Evolutionary conservation across 2,329 filamentous ascomycete species (phyloP).

Genomic region (Chaetoscypha palmicola): DNA sequence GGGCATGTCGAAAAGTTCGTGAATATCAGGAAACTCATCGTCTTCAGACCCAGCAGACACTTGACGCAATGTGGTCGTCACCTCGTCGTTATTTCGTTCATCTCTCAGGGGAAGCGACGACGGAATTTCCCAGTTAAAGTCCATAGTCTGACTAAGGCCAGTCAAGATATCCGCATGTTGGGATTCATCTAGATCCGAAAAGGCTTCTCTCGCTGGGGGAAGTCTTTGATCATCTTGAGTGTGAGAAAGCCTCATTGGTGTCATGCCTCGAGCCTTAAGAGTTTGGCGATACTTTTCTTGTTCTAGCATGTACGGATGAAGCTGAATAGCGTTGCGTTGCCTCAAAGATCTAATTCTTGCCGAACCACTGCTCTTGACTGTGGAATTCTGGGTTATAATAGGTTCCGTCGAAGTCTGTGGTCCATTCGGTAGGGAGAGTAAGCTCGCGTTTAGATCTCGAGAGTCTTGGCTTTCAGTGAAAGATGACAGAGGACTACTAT

Average conservation of each 20-base stretch:
- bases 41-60: slow-evolving; percentile 14
- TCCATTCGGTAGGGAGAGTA: neutral
- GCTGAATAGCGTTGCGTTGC: slow-evolving; percentile 28
- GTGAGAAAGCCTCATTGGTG: slow-evolving; percentile 25
- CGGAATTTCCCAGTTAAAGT: slow-evolving; percentile 17
- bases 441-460: neutral
- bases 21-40: slow-evolving; percentile 28
- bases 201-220: slow-evolving; percentile 7
- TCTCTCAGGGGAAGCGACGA: slow-evolving; percentile 10
- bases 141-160: slow-evolving; percentile 22
- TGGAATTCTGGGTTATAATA: neutral
- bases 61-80: neutral
- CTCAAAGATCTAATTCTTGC: slow-evolving; percentile 20
- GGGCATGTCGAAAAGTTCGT: slow-evolving; percentile 18
- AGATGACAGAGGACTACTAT: slow-evolving; percentile 27
- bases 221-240: slow-evolving; percentile 18
- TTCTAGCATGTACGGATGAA: slow-evolving; percentile 30
- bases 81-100: slow-evolving; percentile 4
- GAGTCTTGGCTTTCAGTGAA: slow-evolving; percentile 13
- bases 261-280: slow-evolving; percentile 26
- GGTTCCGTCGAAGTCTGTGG: neutral
- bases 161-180: slow-evolving; percentile 18
- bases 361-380: neutral
- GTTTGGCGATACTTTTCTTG: slow-evolving; percentile 27
- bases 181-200: slow-evolving; percentile 17